Base-by-base conservation (phyloP, 73 alveolate genomes). In the Tetrahymena thermophila region DNA sequence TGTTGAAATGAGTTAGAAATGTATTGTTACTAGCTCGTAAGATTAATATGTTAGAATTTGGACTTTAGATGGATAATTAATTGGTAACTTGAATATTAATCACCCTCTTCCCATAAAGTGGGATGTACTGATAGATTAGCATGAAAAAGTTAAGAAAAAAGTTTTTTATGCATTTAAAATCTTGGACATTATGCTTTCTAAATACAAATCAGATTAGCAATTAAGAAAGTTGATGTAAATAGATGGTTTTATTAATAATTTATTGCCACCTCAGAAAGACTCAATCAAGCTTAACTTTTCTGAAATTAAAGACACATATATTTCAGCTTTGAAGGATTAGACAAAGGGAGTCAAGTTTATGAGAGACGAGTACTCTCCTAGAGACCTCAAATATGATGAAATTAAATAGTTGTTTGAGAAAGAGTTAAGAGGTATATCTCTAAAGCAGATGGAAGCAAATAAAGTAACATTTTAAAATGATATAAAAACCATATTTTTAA, bases 21-120 rank as follows among this genome's bases (percentile, higher is more conserved):
- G 89, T 21, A 71, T 71, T 25, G 35, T 71, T 28, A 71, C 89
- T 8, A 71, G 89, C 37, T 71, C 89, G 0, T 71, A 28, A 71
- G 89, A 71, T 71, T 34, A 71, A 31, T 71, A 71, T 71, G 42
- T 71, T 25, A 71, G 89, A 71, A 71, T 71, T 19, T 71, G 89
- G 89, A 23, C 89, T 25, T 71, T 71, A 71, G 37, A 71, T 4
- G 89, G 89, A 1, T n/a, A 71, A n/a, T n/a, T 71, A 71, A 71
- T 71, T 11, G 89, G 97, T 34, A 56, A 42, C 31, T 50, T 95
- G 43, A 95, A 95, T 95, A 71, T 95, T 50, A 95, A 95, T 95
- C 97, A 95, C 55, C 95, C 94, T 35, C 94, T 95, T 0, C 97
- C 97, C 6, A 35, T 89, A 15, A 34, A 95, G 55, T 95, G 97